Conservation (phyloP, 139 green algal genomes). For the Picochlorum sp. region DNA sequence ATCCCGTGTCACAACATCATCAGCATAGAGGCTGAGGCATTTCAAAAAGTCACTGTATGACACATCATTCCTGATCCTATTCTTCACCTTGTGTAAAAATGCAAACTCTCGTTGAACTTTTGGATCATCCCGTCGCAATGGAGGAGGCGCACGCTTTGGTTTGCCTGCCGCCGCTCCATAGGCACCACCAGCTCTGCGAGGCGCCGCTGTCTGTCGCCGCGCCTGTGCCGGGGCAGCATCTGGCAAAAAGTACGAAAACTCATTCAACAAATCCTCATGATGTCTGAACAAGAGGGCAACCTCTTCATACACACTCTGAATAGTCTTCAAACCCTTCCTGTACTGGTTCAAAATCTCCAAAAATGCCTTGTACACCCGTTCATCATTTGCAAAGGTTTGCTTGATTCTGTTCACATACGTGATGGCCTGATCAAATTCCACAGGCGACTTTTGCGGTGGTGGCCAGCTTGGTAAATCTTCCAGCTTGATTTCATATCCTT, state of each 20-base stretch:
- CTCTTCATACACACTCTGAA: conserved; percentile 93
- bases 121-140: conserved; percentile 20
- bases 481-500: conserved; percentile 43
- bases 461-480: conserved; percentile 12
- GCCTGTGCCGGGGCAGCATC: conserved; percentile 56
- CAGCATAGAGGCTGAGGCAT: conserved; percentile 85
- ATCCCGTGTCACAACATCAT: conserved; percentile 82
- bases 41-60: conserved; percentile 95
- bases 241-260: conserved; percentile 99
- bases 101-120: conserved; percentile 49
- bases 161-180: neutral
- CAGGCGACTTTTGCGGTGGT: conserved; percentile 48
- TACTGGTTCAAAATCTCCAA: conserved; percentile 99
- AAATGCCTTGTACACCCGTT: conserved; percentile 98
- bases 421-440: conserved; percentile 99
- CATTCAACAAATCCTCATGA: conserved; percentile 89
- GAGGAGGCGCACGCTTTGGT: neutral
- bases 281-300: conserved; percentile 85
- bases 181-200: neutral
- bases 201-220: neutral
- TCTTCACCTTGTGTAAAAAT: conserved; percentile 59
- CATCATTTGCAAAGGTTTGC: conserved; percentile 81
- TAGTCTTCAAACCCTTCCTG: conserved; percentile 94
- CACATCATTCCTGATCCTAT: conserved; percentile 26
- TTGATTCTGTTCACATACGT: conserved; percentile 99